These are phyloP conservation scores for Effrenium voratum DNA, from an alignment of 73 alveolate species.

Conservation along the genomic window DNA sequence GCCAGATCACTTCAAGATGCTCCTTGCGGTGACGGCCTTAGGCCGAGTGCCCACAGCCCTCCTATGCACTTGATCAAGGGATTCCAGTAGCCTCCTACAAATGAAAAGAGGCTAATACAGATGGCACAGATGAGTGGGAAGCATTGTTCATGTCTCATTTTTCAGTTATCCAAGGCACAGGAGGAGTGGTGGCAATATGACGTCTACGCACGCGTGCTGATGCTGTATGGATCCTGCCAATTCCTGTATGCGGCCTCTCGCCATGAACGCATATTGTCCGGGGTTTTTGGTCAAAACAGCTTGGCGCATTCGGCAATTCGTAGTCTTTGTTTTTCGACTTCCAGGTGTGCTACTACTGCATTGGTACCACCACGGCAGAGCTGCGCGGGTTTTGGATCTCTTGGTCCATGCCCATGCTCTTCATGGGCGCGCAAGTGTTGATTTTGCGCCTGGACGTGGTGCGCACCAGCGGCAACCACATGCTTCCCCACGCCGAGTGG, in stretches of 20 bases:
- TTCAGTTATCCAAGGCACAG: conserved; percentile 24
- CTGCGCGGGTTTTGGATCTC: conserved; percentile 91
- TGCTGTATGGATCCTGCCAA: conserved; percentile 84
- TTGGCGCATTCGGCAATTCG: not conserved
- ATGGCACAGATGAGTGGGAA: too few relatives aligned
- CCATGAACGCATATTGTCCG: not conserved
- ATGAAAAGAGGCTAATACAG: not conserved
- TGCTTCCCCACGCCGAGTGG: conserved; percentile 76
- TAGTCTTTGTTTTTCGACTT: not conserved
- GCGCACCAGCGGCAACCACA: conserved; percentile 72
- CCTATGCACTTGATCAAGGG: not conserved
- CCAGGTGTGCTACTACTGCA: conserved; percentile 79
- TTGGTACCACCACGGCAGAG: conserved; percentile 84
- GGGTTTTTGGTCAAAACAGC: not conserved
- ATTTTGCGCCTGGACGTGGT: conserved; percentile 77
- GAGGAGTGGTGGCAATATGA: conserved; percentile 93
- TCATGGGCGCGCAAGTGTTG: conserved; percentile 65
- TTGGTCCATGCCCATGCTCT: conserved; percentile 82
- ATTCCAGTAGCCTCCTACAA: not conserved
- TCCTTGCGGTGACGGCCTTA: conserved; percentile 17
- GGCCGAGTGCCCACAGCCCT: not conserved
- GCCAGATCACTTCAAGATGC: conserved; percentile 89
- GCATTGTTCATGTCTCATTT: not conserved
- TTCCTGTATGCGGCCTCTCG: conserved; percentile 65
- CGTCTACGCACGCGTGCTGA: conserved; percentile 69